Base-by-base conservation (phyloP, 768 basidiomycete genomes). In the Calocera cornea region DNA sequence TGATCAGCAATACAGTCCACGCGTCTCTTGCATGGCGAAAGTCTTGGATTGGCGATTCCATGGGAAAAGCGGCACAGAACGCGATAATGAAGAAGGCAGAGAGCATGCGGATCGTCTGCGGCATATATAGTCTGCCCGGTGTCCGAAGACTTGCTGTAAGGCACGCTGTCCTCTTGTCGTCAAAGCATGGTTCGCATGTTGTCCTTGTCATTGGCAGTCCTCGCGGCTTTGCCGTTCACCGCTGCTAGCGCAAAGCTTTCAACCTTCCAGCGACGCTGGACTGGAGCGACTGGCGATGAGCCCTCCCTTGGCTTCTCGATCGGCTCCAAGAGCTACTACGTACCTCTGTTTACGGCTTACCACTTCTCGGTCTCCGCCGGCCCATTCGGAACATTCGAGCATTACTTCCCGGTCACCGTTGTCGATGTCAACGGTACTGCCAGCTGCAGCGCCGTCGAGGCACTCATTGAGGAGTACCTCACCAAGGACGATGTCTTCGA, bases 401-500 rank as follows among this genome's bases (percentile, higher is more conserved):
- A 5, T 8, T 47, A 47, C 10, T 36, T 71, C 60, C 68, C 68
- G 1, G 67, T 72, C 16, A 72, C 72, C 50, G 72, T 73, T 2
- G 64, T 73, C 41, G 65, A 68, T 19, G 72, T 73, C 22, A 67
- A 65, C 12, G 72, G 71, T 17, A 64, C 71, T 19, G 69, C 72
- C 1, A 72, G 71, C 2, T 73, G 72, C 64, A 71, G 70, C 64
- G 64, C 65, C 8, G 66, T 73, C 29, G 72, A 70, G 27, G 65
- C 69, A 27, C 33, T 64, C 44, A 69, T 73, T 14, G 47, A 47
- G 1, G 67, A 67, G 34, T 73, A 69, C 38, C 41, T 63, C 31
- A 11, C 63, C 17, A 22, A 34, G 33, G 72, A 73, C 66, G 72
- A 73, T 65, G 72, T 73, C 10, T 73, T 72, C 69, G 71, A 72